A percentile compares a stretch with the other conserved stretches of the same genome.
Evolutionary conservation across 1,139 yeast genomes (phyloP).

Genomic region (Hemisphaericaspora xylofermentans): DNA sequence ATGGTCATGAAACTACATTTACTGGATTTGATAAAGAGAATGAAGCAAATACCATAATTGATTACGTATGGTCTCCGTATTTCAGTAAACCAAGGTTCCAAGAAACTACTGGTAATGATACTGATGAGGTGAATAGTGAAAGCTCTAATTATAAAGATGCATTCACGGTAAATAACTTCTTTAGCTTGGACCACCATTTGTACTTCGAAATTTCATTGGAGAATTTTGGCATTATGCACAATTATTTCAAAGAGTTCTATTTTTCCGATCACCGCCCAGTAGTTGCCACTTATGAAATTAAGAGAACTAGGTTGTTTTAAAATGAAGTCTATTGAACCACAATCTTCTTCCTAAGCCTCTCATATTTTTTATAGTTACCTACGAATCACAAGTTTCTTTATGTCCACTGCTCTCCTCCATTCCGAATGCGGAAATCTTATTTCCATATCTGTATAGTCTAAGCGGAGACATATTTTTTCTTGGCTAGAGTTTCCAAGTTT

Average conservation of each 20-base stretch:
- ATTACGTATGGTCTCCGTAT: constrained; percentile 46
- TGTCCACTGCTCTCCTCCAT: too few species aligned
- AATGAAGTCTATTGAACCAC: too few species aligned
- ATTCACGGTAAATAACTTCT: constrained; percentile 10
- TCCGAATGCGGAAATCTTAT: too few species aligned
- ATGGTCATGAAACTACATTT: constrained; percentile 45
- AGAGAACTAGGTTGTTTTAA: constrained; percentile 6
- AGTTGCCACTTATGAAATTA: constrained; percentile 26
- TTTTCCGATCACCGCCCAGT: constrained; percentile 54
- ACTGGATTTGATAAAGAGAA: constrained; percentile 43
- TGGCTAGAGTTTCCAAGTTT: too few species aligned
- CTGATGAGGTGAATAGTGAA: background rate
- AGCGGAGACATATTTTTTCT: too few species aligned
- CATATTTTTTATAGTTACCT: too few species aligned
- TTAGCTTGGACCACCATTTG: constrained; percentile 14
- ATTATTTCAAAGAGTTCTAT: constrained; percentile 36
- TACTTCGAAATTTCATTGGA: constrained; percentile 17
- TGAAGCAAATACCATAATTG: constrained; percentile 37
- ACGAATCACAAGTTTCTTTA: too few species aligned
- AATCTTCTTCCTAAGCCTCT: too few species aligned
- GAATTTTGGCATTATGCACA: constrained; percentile 44
- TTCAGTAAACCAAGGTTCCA: constrained; percentile 14
- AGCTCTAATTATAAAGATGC: constrained; percentile 13
- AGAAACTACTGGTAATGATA: background rate
- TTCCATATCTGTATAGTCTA: too few species aligned